Conservation (phyloP, 371 early-diverging fungal genomes). For the Mucor lusitanicus region DNA sequence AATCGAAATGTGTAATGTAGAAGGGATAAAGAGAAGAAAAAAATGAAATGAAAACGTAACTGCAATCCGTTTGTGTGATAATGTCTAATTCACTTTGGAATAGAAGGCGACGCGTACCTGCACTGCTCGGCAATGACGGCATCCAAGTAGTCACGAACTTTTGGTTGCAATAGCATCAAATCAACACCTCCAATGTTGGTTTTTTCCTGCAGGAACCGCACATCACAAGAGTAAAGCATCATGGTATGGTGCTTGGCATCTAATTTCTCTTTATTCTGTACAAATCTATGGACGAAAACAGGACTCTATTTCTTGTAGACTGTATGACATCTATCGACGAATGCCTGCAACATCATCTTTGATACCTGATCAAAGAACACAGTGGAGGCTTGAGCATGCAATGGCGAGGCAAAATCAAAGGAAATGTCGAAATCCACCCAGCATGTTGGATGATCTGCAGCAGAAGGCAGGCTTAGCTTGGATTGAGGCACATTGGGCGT, state of each 20-base stretch:
- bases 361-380: constrained; percentile 81
- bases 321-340: constrained; percentile 62
- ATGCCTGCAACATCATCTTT: constrained; percentile 73
- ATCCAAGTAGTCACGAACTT: not conserved
- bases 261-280: not conserved
- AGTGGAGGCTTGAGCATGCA: constrained; percentile 74
- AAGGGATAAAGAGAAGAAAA: not conserved
- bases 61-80: not conserved
- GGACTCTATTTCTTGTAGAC: constrained; percentile 53
- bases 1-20: not conserved
- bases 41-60: not conserved
- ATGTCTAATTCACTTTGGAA: not conserved
- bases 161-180: too few species aligned
- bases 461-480: constrained; percentile 30
- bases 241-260: not conserved
- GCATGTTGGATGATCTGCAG: constrained; percentile 56
- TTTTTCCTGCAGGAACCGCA: not conserved
- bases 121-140: not conserved
- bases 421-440: constrained; percentile 71
- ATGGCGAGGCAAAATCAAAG: constrained; percentile 79
- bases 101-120: constrained; percentile 6
- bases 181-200: too few species aligned
- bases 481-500: constrained; percentile 48
- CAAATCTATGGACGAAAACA: not conserved
- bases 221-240: not conserved